A percentile compares a stretch with the other conserved stretches of the same genome.
These are phyloP conservation scores for Xylaria flabelliformis DNA, from an alignment of 495 filamentous ascomycete genomes.

Conservation along the genomic window DNA sequence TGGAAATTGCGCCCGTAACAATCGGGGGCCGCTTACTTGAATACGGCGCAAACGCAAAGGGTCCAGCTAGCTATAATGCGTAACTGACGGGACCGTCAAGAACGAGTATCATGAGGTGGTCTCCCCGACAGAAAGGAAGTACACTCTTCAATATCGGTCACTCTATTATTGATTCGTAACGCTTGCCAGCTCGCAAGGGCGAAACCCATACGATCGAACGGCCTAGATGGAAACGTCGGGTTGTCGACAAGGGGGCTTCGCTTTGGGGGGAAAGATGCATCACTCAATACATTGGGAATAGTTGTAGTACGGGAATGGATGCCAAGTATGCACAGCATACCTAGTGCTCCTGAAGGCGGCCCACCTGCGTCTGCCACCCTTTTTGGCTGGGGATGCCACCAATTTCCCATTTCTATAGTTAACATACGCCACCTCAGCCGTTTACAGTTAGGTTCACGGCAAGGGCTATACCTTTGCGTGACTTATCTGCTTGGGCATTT, in stretches of 20 bases:
- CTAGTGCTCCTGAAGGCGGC: not conserved
- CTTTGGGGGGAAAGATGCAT: not conserved
- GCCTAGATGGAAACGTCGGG: not conserved
- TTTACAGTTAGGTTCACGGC: too few relatives aligned
- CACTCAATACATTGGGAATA: conserved; percentile 18
- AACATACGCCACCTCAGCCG: too few relatives aligned
- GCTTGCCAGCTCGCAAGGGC: not conserved
- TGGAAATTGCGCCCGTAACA: not conserved
- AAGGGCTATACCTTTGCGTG: too few relatives aligned
- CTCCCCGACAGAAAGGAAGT: not conserved
- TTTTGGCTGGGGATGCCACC: too few relatives aligned
- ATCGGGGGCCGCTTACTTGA: not conserved
- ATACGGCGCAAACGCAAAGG: conserved; percentile 7
- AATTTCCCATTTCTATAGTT: too few relatives aligned
- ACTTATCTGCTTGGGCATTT: too few relatives aligned
- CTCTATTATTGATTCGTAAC: not conserved
- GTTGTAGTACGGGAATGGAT: conserved; percentile 1
- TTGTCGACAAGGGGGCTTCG: not conserved
- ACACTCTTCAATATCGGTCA: not conserved
- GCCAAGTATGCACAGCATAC: conserved; percentile 18
- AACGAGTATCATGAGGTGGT: not conserved
- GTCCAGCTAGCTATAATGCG: not conserved
- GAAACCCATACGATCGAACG: not conserved
- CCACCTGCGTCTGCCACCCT: too few relatives aligned
- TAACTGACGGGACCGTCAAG: not conserved